Base-by-base conservation (phyloP, 805 yeast species). In the Yamadazyma takamatsuzukensis region DNA sequence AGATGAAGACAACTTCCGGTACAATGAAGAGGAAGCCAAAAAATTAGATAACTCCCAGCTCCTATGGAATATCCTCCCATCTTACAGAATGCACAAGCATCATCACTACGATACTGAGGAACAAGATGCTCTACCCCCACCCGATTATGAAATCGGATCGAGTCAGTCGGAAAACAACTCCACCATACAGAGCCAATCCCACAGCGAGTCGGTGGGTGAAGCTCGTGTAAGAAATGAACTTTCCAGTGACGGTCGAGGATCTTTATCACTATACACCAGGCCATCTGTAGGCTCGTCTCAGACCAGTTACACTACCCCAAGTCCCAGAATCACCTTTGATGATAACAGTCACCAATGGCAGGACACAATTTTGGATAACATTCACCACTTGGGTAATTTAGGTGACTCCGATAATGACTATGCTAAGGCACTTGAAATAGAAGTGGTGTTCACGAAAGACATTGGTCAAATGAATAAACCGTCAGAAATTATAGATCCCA, bases 1-100 rank as follows among this genome's bases (percentile, higher is more conserved):
- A 15, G 27, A 24, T 10, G 3, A 4, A 5, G 39, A 38, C 3
- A 21, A 28, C 9, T 30, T 33, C 25, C 15, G n/a, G 5, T 33
- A 25, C 15, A 16, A 35, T 5, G 32, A 33, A 6, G 33, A 32
- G 22, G 37, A 32, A n/a, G 16, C 28, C 11, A 31, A 34, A 17
- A 21, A 34, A 10, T n/a, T 36, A 6, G 30, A 26, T 12, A 35
- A 32, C 11, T 47, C 44, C 12, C 59, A 48, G 22, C 66, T 65
- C 1, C 41, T 62, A 11, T 61, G 68, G 65, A 48, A 54, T 13
- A 65, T 65, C 10, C 39, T 65, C 14, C 71, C 71, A 6, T 57
- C 65, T 24, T 65, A 65, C 43, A 53, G 53, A 17, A 59, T 64
- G 64, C 61, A 31, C 27, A 15, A 17, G 18, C 4, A 6, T 10